Percentiles rank a stretch among this genome's conserved stretches.
Evolutionary conservation across 164 flowering plant species (phyloP).

Genomic region (Macadamia tetraphylla): DNA sequence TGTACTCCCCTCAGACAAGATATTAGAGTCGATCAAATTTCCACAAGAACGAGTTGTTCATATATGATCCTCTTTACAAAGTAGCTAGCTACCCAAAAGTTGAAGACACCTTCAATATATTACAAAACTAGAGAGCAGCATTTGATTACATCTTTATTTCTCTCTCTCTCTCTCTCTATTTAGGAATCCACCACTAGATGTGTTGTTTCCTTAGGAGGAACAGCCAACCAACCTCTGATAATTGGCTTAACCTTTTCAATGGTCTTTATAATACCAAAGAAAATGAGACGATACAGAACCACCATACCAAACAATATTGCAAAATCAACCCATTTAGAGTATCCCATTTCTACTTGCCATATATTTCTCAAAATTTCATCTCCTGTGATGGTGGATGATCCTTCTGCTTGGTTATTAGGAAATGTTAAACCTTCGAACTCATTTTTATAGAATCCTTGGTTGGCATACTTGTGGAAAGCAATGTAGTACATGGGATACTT

Average conservation of each 20-base stretch:
- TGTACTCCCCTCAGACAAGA: too few species aligned
- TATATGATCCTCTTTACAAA: too few species aligned
- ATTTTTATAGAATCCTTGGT: too few species aligned
- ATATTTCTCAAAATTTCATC: slow-evolving; percentile 23
- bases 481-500: slow-evolving; percentile 51
- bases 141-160: too few species aligned
- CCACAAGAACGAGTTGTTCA: too few species aligned
- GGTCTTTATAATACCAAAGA: slow-evolving; percentile 20
- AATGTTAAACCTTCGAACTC: slow-evolving; percentile 20
- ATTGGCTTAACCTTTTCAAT: slow-evolving; percentile 21
- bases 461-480: neutral
- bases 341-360: slow-evolving; percentile 44
- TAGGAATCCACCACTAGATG: slow-evolving; percentile 3
- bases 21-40: too few species aligned
- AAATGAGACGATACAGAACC: slow-evolving; percentile 33
- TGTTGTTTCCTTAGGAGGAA: slow-evolving; percentile 4
- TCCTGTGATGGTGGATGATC: slow-evolving; percentile 22
- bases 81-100: too few species aligned
- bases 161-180: too few species aligned
- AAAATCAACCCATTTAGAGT: slow-evolving; percentile 54
- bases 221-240: slow-evolving; percentile 14
- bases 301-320: slow-evolving; percentile 7
- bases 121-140: too few species aligned
- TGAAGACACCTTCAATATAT: too few species aligned
- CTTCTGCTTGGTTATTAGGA: slow-evolving; percentile 14